Percentiles rank a stretch among this genome's conserved stretches.
phyloP scores from a whole-genome alignment of 2,329 filamentous ascomycete species.

The Paecilomyces fulvus region DNA sequence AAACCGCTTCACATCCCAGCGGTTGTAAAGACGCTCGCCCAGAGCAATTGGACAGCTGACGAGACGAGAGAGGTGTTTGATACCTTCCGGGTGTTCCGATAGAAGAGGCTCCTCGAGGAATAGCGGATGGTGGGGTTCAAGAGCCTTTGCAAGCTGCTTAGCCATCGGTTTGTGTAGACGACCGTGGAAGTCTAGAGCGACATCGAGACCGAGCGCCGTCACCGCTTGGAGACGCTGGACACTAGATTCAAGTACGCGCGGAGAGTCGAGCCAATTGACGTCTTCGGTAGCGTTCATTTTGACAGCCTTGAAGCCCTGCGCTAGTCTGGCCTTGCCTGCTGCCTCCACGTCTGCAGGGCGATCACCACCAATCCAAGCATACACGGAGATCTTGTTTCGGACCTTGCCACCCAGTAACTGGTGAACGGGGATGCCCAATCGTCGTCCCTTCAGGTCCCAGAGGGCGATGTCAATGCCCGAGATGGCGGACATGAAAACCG shows the following conservation, averaged over 20 bases:
- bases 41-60: slow-evolving; percentile 61
- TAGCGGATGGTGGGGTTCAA: slow-evolving; percentile 61
- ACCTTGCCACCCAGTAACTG: slow-evolving; percentile 67
- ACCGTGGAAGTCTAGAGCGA: slow-evolving; percentile 69
- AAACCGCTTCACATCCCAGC: slow-evolving; percentile 68
- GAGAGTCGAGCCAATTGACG: slow-evolving; percentile 67
- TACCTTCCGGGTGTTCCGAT: slow-evolving; percentile 58
- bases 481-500: slow-evolving; percentile 72
- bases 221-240: slow-evolving; percentile 62
- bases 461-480: slow-evolving; percentile 71
- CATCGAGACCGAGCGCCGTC: slow-evolving; percentile 62
- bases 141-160: slow-evolving; percentile 59
- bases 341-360: slow-evolving; percentile 56
- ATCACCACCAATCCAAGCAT: slow-evolving; percentile 72
- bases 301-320: slow-evolving; percentile 38
- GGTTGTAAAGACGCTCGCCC: slow-evolving; percentile 61
- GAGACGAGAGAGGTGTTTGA: slow-evolving; percentile 51
- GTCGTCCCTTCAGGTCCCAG: slow-evolving; percentile 66
- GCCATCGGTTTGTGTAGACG: slow-evolving; percentile 73
- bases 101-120: slow-evolving; percentile 70
- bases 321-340: slow-evolving; percentile 45
- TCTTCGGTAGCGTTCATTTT: slow-evolving; percentile 79
- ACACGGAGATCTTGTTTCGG: slow-evolving; percentile 60
- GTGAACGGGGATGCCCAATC: slow-evolving; percentile 59
- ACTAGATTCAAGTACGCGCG: slow-evolving; percentile 51